Evolutionary conservation across 352 stramenopile genomes (phyloP).

Genomic region (Globisporangium nunn): DNA sequence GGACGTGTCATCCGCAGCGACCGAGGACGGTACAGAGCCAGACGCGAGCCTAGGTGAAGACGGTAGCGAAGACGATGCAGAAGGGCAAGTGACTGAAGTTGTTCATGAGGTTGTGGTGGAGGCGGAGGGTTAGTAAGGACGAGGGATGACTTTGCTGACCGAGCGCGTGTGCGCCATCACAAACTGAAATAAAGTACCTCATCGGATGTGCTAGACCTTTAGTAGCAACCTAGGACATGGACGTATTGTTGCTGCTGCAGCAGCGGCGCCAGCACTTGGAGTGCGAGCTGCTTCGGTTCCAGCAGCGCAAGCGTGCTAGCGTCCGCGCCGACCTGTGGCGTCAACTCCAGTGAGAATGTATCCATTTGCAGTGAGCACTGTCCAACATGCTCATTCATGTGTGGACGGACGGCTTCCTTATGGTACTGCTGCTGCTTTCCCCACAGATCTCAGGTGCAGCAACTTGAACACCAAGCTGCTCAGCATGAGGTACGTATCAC

Average conservation of each 20-base stretch:
- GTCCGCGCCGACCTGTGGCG: conserved; percentile 13
- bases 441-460: conserved; percentile 21
- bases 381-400: not conserved
- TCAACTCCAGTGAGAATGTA: conserved; percentile 3
- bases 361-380: not conserved
- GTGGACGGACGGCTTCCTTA: not conserved
- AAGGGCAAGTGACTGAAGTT: conserved; percentile 2
- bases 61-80: conserved; percentile 11
- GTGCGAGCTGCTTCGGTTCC: conserved; percentile 19
- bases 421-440: not conserved
- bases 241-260: not conserved
- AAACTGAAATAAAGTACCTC: too few species aligned
- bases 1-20: too few species aligned
- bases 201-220: too few species aligned
- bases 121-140: not conserved
- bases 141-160: too few species aligned
- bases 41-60: conserved; percentile 6
- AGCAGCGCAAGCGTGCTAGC: conserved; percentile 16
- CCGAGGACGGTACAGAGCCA: conserved; percentile 4
- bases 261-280: conserved; percentile 16
- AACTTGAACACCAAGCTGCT: conserved; percentile 22
- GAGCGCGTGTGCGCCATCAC: too few species aligned
- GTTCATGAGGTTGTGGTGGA: conserved; percentile 12
- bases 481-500: conserved; percentile 19
- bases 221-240: not conserved